A percentile compares a stretch with the other conserved stretches of the same genome.
These are phyloP conservation scores for Phytopythium boreale DNA, from an alignment of 352 stramenopile species.

Conservation along the genomic window DNA sequence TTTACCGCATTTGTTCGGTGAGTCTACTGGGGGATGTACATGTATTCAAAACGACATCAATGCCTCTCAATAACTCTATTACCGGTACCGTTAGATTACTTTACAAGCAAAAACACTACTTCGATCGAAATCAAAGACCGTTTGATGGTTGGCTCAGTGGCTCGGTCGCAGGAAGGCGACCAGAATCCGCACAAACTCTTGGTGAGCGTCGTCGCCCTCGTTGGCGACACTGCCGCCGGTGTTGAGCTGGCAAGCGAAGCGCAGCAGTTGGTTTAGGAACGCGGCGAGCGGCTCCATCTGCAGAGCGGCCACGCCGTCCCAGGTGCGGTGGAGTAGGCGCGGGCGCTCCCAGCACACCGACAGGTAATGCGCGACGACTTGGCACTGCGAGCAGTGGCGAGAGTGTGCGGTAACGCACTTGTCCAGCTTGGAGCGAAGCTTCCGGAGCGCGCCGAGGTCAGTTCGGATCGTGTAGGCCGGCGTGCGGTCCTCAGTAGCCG, in stretches of 20 bases:
- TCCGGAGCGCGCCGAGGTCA: slow-evolving; percentile 27
- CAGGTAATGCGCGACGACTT: slow-evolving; percentile 30
- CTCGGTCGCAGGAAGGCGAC: slow-evolving; percentile 27
- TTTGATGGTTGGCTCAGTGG: not conserved
- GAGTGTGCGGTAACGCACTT: slow-evolving; percentile 14
- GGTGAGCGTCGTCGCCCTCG: slow-evolving; percentile 16
- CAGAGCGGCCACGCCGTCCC: slow-evolving; percentile 29
- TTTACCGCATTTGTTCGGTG: no score
- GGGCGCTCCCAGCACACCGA: slow-evolving; percentile 32
- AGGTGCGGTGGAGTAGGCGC: slow-evolving; percentile 26
- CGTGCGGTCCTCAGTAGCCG: slow-evolving; percentile 13
- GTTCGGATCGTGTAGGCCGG: slow-evolving; percentile 25
- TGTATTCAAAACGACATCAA: not conserved
- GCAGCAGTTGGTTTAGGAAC: slow-evolving; percentile 33
- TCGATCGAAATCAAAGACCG: not conserved
- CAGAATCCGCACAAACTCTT: slow-evolving; percentile 25
- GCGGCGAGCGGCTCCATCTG: slow-evolving; percentile 23
- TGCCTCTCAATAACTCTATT: not conserved
- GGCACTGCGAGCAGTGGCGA: slow-evolving; percentile 26
- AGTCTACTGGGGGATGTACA: not conserved
- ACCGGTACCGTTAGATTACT: not conserved
- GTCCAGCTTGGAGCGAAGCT: slow-evolving; percentile 25
- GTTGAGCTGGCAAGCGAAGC: slow-evolving; percentile 20
- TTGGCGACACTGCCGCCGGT: not conserved
- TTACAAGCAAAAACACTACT: not conserved